These are phyloP conservation scores for Fusarium sacchari DNA, from an alignment of 2,329 filamentous ascomycete species.

Conservation along the genomic window DNA sequence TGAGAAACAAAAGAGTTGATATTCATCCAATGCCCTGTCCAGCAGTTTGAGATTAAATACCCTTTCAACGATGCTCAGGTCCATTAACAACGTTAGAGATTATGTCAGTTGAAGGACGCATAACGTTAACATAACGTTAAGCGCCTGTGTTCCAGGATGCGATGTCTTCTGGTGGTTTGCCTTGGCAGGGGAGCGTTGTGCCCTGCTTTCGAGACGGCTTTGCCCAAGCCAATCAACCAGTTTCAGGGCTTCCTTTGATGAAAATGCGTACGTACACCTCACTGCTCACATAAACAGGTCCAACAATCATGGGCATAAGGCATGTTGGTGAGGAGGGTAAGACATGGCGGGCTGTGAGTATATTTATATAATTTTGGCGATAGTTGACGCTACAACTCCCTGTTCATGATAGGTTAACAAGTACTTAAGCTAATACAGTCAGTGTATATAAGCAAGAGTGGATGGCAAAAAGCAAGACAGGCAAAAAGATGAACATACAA, in stretches of 20 bases:
- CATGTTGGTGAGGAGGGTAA: background rate
- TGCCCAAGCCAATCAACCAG: fast-evolving
- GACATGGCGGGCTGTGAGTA: background rate
- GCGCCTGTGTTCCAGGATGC: fast-evolving
- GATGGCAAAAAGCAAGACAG: fast-evolving
- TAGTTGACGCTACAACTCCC: background rate
- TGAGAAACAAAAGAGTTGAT: background rate
- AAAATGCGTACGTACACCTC: background rate
- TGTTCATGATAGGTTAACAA: fast-evolving
- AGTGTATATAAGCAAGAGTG: too few species aligned
- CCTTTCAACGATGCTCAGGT: too few species aligned
- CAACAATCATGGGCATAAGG: fast-evolving
- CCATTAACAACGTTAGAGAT: background rate
- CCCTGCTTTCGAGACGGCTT: too few species aligned
- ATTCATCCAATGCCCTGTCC: background rate
- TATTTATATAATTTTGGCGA: fast-evolving
- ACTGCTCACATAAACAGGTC: background rate
- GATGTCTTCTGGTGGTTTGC: too few species aligned
- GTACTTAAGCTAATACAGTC: background rate
- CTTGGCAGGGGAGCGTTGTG: background rate
- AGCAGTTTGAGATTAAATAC: background rate
- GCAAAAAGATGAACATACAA: background rate
- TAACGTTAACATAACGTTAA: background rate
- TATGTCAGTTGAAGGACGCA: slow-evolving; percentile 1
- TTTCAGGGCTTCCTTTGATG: background rate